Base-by-base conservation (phyloP, 768 basidiomycete species). In the Mycena metata region DNA sequence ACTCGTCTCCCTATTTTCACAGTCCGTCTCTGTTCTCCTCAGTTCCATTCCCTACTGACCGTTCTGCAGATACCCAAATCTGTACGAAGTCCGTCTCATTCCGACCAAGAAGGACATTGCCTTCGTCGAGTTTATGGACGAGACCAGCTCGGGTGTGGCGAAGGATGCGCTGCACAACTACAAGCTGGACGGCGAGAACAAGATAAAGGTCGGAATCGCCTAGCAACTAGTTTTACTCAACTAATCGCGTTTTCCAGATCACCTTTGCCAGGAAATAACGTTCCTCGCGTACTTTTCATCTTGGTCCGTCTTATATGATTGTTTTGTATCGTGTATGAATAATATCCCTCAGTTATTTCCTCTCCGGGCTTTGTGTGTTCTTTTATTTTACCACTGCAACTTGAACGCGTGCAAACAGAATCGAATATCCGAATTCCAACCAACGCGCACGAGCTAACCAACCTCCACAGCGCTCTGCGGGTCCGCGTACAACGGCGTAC, bases 131-230 rank as follows among this genome's bases (percentile, higher is more conserved):
- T 99, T 92, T 73, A 75, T 91, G 78, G 98, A 99, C 90, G 98
- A 99, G 79, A 88, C 85, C 45, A 94, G 93, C 70, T 93, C 97
- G 17, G 92, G 90, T 23, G 89, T 92, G 57, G 98, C 98, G 46
- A 96, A 97, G 78, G 96, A 98, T 67, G 96, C 95, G 17, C 81
- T 99, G 75, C 96, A 99, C 88, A 98, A 98, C 79, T 96, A 95
- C 89, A 96, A 95, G 80, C 85, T 99, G 78, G 96, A 98, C 73
- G 96, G 96, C 59, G 96, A 98, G 81, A 95, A 95, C 83, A 98
- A 98, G 83, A 98, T 98, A 87, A 99, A 98, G 90, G 96, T 92
- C 60, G 72, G 81, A 47, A 19, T 33, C 3, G 4, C 17, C 69
- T 35, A 56, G 23, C 33, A 19, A 35, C 30, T 35, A 30, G 24